Base-by-base conservation (phyloP, 73 alveolate species). In the Paramecium biaurelia region DNA sequence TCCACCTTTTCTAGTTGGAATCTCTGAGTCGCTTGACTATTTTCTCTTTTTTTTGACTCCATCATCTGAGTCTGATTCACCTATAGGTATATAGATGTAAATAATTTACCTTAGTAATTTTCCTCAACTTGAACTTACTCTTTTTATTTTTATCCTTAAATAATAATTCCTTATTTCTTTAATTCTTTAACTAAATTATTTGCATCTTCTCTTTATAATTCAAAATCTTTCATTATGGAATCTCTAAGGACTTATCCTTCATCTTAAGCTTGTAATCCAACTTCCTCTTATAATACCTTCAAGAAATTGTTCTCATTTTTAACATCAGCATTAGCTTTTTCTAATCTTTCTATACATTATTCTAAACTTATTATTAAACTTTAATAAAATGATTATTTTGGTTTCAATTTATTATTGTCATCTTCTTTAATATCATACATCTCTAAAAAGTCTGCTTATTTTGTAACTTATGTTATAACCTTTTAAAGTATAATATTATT, bases 381-480 rank as follows among this genome's bases (percentile, higher is more conserved):
- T 38, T 72, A 15, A 35, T 72, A 72, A 32, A 72, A 35, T 15
- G 58, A 20, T 72, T 14, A 12, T 72, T 37, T 72, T n/a, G 86
- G 56, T 38, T 35, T 72, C 18, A 72, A 15, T 72, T 72, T 72
- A n/a, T 30, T 34, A 23, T 30, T 21, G n/a, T 72, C 45, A 34
- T 63, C 84, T 26, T 72, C 86, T 23, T 35, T 72, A 23, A 72
- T 28, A 37, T 72, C 86, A 72, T 72, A 72, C 86, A 72, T 72
- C 38, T 72, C 86, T 10, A 72, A 72, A 72, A 72, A 72, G 38
- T 72, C 86, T 21, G 56, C 38, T 12, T 34, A 37, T 37, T 72
- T 72, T 15, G 86, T 72, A 6, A 72, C 58, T 35, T 32, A 32
- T 4, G 86, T 35, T 15, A 72, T 32, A 10, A 72, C 58, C 18